phyloP scores from a whole-genome alignment of 2,329 filamentous ascomycete species.

The Beauveria varroae region DNA sequence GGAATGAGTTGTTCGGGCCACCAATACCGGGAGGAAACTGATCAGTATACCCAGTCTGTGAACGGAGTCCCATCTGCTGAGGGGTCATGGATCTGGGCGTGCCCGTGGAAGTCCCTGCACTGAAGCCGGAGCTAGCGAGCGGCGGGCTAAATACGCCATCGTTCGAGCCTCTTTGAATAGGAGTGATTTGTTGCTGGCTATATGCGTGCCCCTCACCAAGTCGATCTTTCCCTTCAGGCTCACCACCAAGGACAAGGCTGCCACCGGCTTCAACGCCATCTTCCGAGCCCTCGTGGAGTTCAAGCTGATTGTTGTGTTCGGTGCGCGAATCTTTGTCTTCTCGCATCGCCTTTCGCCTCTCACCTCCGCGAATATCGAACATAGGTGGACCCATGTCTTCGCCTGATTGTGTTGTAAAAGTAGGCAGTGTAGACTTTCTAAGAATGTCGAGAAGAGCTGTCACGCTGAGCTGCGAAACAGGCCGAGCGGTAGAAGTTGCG shows the following conservation, averaged over 20 bases:
- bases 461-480: conserved; percentile 11
- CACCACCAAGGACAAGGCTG: conserved; percentile 83
- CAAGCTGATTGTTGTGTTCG: conserved; percentile 41
- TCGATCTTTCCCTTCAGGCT: conserved; percentile 73
- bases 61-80: conserved; percentile 64
- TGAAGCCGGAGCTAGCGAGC: conserved; percentile 39
- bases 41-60: conserved; percentile 52
- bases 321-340: conserved; percentile 57
- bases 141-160: conserved; percentile 49
- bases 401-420: conserved; percentile 11
- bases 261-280: conserved; percentile 73
- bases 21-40: conserved; percentile 53
- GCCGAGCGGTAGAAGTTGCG: background rate
- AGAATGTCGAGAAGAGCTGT: conserved; percentile 33
- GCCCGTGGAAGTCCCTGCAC: conserved; percentile 42
- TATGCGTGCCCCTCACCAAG: conserved; percentile 42
- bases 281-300: conserved; percentile 47
- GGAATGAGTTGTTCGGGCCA: conserved; percentile 38
- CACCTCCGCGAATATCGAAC: conserved; percentile 75
- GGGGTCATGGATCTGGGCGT: conserved; percentile 68
- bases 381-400: conserved; percentile 52
- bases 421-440: conserved; percentile 27
- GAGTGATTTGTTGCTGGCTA: conserved; percentile 59
- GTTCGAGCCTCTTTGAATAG: conserved; percentile 58
- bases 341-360: conserved; percentile 69